Evolutionary conservation across 352 stramenopile genomes (phyloP), one percentile per base, ranked within the genome.

Genomic region (Globisporangium irregulare): DNA sequence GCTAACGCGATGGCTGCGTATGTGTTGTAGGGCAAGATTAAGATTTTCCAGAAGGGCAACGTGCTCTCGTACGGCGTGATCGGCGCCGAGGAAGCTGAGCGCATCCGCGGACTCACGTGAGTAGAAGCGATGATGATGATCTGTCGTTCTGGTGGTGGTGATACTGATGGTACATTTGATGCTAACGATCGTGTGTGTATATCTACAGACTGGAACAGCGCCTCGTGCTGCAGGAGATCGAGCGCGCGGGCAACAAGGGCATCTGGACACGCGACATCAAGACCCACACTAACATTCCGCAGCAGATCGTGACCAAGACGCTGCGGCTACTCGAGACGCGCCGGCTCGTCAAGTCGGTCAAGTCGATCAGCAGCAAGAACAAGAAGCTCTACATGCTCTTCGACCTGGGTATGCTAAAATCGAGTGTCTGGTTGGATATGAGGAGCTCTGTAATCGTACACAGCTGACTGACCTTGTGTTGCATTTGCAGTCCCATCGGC

Each of bases 381-480:
- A 99, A 99, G 82, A 99, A 99, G 76, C 80, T 99, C 1, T 99
- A 99, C 81, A 99, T 99, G 94, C 84, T 98, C 3, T 98, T 92
- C 70, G 92, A 98, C 63, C 79, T 98, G 58, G 87, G 88, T 96
- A 77, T 27, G 5, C 57, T 43, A 24, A 55, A 14, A 1, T 24
- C 7, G 18, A 12, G 0, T 24, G 43, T 5, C 43, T 51, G 43
- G 7, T 18, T 51, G 18, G 18, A 6, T 32, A 56, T 51, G 43
- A n/a, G 14, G 43, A 14, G 41, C 12, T n/a, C 12, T 43, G 25
- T 66, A 24, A 59, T 34, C 53, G 64, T 51, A 32, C 20, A 20
- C 3, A 60, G 20, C 3, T 25, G 18, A 50, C 55, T 41, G 10
- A 60, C 8, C 7, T 10, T 62, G 38, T n/a, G 58, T 73, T 87